Evolutionary conservation across 2,329 filamentous ascomycete genomes (phyloP), one percentile per base, ranked within the genome.

Genomic region (Phyllosticta ampelicida): DNA sequence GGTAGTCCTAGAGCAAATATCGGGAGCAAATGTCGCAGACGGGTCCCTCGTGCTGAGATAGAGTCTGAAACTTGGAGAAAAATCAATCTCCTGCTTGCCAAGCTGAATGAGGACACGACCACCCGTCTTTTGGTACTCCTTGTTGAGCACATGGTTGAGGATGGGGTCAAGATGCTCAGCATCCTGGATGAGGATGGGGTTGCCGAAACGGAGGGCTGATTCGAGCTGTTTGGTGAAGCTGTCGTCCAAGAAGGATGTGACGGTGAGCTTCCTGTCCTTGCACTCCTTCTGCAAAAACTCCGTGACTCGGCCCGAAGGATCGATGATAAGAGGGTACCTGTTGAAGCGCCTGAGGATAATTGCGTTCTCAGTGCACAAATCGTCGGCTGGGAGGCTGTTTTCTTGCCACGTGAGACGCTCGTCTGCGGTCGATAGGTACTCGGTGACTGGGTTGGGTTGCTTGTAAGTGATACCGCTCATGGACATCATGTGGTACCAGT

Each of bases 301-400:
- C 0, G 90, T 94, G 20, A 92, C 90, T 63, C 94, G 84, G 49
- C 94, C 94, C 13, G 94, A 97, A 1, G 95, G 95, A 72, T 99
- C 94, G 70, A 99, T 96, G 72, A 99, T 97, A 61, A 99, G 82
- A 51, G 95, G 94, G 72, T 99, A 99, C 63, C 94, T 84, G 77
- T 99, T 99, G 84, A 96, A 99, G 60, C 94, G 86, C 78, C 97
- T 90, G 61, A 99, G 82, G 64, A 99, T 87, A 68, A 99, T 96
- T 51, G 95, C 94, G 68, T 99, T 99, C 74, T 99, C 94, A 0
- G 94, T 99, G 79, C 94, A 99, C 48, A 99, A 82, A 69, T 99
- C 94, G 70, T 99, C 94, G 4, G 96, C 92, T 1, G 95, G 94
- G 54, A 99, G 77, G 16, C 86, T 86, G 70, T 99, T 89, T 66